Conservation (phyloP, 164 flowering plant species). For the Hamamelis virginiana region DNA sequence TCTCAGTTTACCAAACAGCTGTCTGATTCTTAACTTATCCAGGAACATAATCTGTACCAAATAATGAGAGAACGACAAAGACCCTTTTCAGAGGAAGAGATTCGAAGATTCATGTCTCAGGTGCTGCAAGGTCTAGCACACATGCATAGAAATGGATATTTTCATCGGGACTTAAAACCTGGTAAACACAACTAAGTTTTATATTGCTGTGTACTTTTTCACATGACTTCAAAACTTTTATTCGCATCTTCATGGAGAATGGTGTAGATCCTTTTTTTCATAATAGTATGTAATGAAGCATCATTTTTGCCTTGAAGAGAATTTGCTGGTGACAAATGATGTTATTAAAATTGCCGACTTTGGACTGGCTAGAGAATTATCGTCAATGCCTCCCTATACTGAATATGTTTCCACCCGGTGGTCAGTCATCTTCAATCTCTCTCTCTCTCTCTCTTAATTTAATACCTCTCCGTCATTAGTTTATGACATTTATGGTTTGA, state of each 20-base stretch:
- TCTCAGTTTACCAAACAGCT: neutral
- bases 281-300: neutral
- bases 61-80: constrained; percentile 54
- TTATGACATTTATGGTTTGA: neutral
- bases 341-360: constrained; percentile 89
- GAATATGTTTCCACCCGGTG: constrained; percentile 91
- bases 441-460: neutral
- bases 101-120: constrained; percentile 65
- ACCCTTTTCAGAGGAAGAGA: constrained; percentile 73
- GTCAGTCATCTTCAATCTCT: constrained; percentile 34
- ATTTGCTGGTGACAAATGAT: constrained; percentile 75
- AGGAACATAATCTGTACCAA: constrained; percentile 81
- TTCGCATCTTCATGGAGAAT: neutral
- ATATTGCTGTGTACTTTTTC: neutral
- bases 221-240: neutral
- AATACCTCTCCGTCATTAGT: neutral
- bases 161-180: constrained; percentile 87
- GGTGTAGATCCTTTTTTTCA: neutral
- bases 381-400: constrained; percentile 80
- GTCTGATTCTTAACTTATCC: constrained; percentile 16
- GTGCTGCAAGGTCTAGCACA: constrained; percentile 72
- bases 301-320: constrained; percentile 45
- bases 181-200: constrained; percentile 37
- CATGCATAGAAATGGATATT: constrained; percentile 76
- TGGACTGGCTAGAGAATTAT: constrained; percentile 85